Evolutionary conservation across 2,329 filamentous ascomycete species (phyloP).

Genomic region (Trichoderma harzianum): DNA sequence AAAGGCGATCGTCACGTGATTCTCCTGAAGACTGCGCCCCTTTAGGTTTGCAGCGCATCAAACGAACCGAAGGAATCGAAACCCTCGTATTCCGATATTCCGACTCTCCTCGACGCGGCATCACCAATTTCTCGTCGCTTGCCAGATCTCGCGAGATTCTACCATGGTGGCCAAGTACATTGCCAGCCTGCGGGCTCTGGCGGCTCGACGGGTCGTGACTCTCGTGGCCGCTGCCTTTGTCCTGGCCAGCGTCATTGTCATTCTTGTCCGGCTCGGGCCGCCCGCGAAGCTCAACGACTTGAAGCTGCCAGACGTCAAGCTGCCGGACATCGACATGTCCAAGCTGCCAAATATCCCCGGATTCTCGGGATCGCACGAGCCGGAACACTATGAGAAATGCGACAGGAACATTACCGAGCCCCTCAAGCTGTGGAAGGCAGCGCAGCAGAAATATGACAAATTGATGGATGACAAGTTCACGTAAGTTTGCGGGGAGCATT

Average conservation of each 20-base stretch:
- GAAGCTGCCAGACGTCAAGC: constrained; percentile 9
- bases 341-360: not conserved
- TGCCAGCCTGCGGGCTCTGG: constrained; percentile 11
- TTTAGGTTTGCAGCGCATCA: not conserved
- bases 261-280: constrained; percentile 14
- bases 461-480: constrained; percentile 28
- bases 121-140: constrained; percentile 9
- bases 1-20: constrained; percentile 3
- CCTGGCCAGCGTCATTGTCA: constrained; percentile 12
- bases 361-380: not conserved
- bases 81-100: not conserved
- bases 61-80: not conserved
- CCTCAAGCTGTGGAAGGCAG: constrained; percentile 14
- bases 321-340: constrained; percentile 17
- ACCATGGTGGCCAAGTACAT: constrained; percentile 18
- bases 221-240: constrained; percentile 12
- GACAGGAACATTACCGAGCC: constrained; percentile 13
- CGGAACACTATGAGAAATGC: not conserved
- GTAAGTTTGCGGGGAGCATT: constrained; percentile 19
- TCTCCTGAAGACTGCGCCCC: not conserved
- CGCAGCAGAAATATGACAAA: constrained; percentile 40
- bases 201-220: constrained; percentile 12
- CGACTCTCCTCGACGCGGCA: not conserved
- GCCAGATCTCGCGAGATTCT: not conserved
- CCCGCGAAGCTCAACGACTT: not conserved